These are phyloP conservation scores for Hortaea werneckii DNA, from an alignment of 2,329 filamentous ascomycete genomes.

Conservation along the genomic window DNA sequence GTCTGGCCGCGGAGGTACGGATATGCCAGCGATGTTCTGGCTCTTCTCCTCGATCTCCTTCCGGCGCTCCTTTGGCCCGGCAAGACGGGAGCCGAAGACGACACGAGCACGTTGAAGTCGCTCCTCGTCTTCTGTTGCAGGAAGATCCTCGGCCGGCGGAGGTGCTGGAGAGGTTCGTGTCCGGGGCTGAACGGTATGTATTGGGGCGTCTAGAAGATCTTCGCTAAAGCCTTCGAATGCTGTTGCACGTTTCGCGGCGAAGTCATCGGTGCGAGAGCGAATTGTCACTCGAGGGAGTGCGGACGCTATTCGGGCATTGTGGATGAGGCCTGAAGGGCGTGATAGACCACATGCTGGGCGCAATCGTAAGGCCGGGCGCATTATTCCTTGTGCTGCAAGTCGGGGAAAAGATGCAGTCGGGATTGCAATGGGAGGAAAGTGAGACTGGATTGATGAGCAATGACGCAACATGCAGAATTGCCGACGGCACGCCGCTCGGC, in stretches of 20 bases:
- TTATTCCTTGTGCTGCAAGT: too few species aligned
- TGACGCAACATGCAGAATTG: too few species aligned
- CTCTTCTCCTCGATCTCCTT: slow-evolving; percentile 51
- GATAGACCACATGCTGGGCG: too few species aligned
- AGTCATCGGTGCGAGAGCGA: not conserved
- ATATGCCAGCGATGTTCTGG: slow-evolving; percentile 62
- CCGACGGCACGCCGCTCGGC: too few species aligned
- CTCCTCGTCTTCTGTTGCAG: slow-evolving; percentile 43
- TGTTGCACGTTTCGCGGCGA: not conserved
- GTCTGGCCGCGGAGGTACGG: slow-evolving; percentile 70
- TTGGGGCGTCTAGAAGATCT: slow-evolving; percentile 14
- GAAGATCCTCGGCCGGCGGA: slow-evolving; percentile 25
- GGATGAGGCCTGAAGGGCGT: too few species aligned
- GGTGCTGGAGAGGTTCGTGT: slow-evolving; percentile 9
- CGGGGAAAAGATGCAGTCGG: too few species aligned
- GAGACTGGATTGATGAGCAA: too few species aligned
- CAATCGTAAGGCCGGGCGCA: too few species aligned
- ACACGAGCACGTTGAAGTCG: slow-evolving; percentile 52
- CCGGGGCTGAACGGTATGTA: slow-evolving; percentile 2
- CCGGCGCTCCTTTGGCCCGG: slow-evolving; percentile 60
- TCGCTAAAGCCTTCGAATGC: slow-evolving; percentile 15
- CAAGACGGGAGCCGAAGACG: slow-evolving; percentile 72
- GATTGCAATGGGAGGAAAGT: too few species aligned
- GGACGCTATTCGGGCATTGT: too few species aligned
- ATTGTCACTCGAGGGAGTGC: too few species aligned